These are phyloP conservation scores for Excoecaria cochinchinensis DNA, from an alignment of 345 rosid species.

Conservation along the genomic window DNA sequence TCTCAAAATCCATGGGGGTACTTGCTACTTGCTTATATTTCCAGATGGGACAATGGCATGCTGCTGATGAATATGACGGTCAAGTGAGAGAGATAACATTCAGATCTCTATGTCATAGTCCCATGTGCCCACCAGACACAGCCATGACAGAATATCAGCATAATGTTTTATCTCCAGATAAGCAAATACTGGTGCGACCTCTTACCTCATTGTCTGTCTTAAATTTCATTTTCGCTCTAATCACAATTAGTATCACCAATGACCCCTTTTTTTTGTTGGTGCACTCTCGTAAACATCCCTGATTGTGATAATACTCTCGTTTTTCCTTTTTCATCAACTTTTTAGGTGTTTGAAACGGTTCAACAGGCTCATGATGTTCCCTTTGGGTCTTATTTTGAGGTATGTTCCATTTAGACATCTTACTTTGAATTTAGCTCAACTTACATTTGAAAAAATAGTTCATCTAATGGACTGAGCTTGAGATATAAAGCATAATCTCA, in stretches of 20 bases:
- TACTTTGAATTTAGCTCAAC: neutral
- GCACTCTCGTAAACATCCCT: neutral
- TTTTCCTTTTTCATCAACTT: neutral
- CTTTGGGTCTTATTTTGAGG: slow-evolving; percentile 96
- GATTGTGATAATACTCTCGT: neutral
- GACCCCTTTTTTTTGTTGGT: neutral
- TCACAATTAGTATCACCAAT: neutral
- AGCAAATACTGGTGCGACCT: slow-evolving; percentile 58
- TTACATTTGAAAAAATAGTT: neutral
- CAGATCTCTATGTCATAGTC: slow-evolving; percentile 79
- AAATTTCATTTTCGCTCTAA: neutral
- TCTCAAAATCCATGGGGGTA: neutral
- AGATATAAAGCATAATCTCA: neutral
- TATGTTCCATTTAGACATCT: slow-evolving; percentile 15
- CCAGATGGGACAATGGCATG: slow-evolving; percentile 94
- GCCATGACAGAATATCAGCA: slow-evolving; percentile 98
- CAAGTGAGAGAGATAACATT: slow-evolving; percentile 93
- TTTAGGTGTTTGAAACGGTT: slow-evolving; percentile 89
- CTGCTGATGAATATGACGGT: slow-evolving; percentile 90
- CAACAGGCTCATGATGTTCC: slow-evolving; percentile 98
- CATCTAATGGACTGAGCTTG: neutral
- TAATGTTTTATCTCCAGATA: slow-evolving; percentile 69
- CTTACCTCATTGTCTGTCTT: slow-evolving; percentile 5
- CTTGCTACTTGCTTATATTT: slow-evolving; percentile 26
- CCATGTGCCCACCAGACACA: slow-evolving; percentile 99